Conservation (phyloP, 495 filamentous ascomycete genomes). For the Trichodelitschia bisporula region DNA sequence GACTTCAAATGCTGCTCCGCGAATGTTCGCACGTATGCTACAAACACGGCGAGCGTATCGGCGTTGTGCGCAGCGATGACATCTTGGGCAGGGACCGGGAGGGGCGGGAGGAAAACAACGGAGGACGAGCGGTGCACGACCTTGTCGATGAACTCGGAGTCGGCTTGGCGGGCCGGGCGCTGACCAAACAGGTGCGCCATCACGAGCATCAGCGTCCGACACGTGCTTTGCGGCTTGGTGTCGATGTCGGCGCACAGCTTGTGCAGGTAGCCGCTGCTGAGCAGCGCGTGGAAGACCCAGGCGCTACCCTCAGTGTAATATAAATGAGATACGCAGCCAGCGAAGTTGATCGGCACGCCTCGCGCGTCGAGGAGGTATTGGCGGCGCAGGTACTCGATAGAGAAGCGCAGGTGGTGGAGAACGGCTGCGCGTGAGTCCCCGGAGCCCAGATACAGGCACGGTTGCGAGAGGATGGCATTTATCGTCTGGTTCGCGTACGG, state of each 20-base stretch:
- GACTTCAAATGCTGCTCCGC: slow-evolving; percentile 31
- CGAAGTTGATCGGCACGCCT: slow-evolving; percentile 44
- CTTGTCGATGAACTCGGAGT: slow-evolving; percentile 20
- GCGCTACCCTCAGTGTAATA: slow-evolving; percentile 48
- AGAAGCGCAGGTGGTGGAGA: slow-evolving; percentile 52
- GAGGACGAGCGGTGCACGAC: slow-evolving; percentile 27
- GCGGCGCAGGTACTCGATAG: slow-evolving; percentile 52
- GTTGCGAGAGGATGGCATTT: slow-evolving; percentile 40
- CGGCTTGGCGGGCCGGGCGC: slow-evolving; percentile 17
- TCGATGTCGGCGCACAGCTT: slow-evolving; percentile 27
- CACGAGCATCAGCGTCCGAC: slow-evolving; percentile 32
- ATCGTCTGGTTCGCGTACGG: slow-evolving; percentile 33
- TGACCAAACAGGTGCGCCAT: slow-evolving; percentile 46
- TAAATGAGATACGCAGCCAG: slow-evolving; percentile 37
- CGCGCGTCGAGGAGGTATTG: slow-evolving; percentile 32
- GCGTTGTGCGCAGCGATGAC: slow-evolving; percentile 36
- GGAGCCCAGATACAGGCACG: slow-evolving; percentile 42
- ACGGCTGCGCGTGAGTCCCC: slow-evolving; percentile 34
- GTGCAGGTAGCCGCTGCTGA: slow-evolving; percentile 44
- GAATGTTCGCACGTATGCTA: slow-evolving; percentile 42
- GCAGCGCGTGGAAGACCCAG: slow-evolving; percentile 50
- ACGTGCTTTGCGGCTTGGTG: slow-evolving; percentile 14
- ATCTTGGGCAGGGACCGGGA: slow-evolving; percentile 29
- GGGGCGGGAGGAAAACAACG: slow-evolving; percentile 31
- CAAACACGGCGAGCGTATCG: slow-evolving; percentile 34